Conservation (phyloP, 805 yeast genomes). For the Ogataea parapolymorpha region DNA sequence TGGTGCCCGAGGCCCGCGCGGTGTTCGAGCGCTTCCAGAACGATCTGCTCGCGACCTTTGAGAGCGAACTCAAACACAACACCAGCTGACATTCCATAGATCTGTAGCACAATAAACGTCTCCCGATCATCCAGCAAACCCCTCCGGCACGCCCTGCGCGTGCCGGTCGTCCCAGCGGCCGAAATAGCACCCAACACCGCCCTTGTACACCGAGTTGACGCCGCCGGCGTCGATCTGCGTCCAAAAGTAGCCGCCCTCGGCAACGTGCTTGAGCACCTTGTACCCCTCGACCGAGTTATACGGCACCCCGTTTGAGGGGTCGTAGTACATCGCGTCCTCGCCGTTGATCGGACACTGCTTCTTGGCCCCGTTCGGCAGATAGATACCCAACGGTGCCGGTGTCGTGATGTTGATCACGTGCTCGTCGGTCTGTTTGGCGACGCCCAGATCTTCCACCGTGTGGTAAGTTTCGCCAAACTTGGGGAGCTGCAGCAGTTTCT, state of each 20-base stretch:
- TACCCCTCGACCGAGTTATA: slow-evolving; percentile 83
- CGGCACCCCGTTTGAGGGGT: slow-evolving; percentile 85
- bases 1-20: slow-evolving; percentile 47
- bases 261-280: slow-evolving; percentile 52
- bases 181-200: slow-evolving; percentile 41
- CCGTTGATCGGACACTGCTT: slow-evolving; percentile 75
- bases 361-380: slow-evolving; percentile 65
- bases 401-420: slow-evolving; percentile 54
- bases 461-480: slow-evolving; percentile 57
- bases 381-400: slow-evolving; percentile 71
- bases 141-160: slow-evolving; percentile 87
- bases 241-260: slow-evolving; percentile 57
- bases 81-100: slow-evolving; percentile 23
- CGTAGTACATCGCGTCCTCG: slow-evolving; percentile 74
- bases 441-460: slow-evolving; percentile 39
- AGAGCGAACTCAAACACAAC: slow-evolving; percentile 53
- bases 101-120: slow-evolving; percentile 2
- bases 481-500: slow-evolving; percentile 48
- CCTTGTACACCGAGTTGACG: slow-evolving; percentile 30
- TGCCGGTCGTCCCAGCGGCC: slow-evolving; percentile 42
- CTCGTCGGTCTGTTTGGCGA: slow-evolving; percentile 42
- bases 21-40: slow-evolving; percentile 57
- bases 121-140: slow-evolving; percentile 41
- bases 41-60: slow-evolving; percentile 37
- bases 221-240: slow-evolving; percentile 47